Base-by-base conservation (phyloP, 1,284 basidiomycete species). In the Trametes polyzona region DNA sequence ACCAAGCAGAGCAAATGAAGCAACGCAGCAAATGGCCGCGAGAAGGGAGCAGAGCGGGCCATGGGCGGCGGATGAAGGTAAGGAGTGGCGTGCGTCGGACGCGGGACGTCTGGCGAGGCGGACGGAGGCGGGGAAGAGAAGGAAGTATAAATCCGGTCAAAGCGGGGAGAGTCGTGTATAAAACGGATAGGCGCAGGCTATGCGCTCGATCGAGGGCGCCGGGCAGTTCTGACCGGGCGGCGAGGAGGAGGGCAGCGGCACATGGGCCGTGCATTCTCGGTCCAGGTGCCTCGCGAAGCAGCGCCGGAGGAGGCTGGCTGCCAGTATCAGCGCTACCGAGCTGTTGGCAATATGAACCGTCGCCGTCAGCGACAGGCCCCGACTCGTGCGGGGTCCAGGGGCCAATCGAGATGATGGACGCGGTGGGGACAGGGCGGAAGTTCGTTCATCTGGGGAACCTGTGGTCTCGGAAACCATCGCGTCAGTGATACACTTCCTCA, bases 11-110 rank as follows among this genome's bases (percentile, higher is more conserved):
- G 48, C 47, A 51, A 5, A 24, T 35, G 40, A 11, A 56, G 14
- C 11, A 51, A 21, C 3, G 37, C 44, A 23, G 52, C 44, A 19
- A 21, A 54, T 2, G 30, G 46, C 39, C 53, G 26, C 39, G 53
- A 42, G 19, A 48, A 37, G 2, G 30, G 14, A 54, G 37, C 4
- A 33, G 37, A 27, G 24, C 44, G 36, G 29, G 53, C 46, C 53
- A 55, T 55, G 24, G 30, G 3, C 14, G 46, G 26, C 37, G 30
- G 17, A 16, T 2, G 32, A 29, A 48, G 17, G 53, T 29, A 55
- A 55, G 23, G 53, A 55, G 40, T 35, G 53, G 44, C 53, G 47
- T 47, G 53, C 53, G 53, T 7, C 21, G 47, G 17, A 48, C 53
- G 53, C 53, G 29, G 43, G 39, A n/a, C n/a, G n/a, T n/a, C n/a